Base-by-base conservation (phyloP, 768 basidiomycete genomes). In the Mrakia frigida region DNA sequence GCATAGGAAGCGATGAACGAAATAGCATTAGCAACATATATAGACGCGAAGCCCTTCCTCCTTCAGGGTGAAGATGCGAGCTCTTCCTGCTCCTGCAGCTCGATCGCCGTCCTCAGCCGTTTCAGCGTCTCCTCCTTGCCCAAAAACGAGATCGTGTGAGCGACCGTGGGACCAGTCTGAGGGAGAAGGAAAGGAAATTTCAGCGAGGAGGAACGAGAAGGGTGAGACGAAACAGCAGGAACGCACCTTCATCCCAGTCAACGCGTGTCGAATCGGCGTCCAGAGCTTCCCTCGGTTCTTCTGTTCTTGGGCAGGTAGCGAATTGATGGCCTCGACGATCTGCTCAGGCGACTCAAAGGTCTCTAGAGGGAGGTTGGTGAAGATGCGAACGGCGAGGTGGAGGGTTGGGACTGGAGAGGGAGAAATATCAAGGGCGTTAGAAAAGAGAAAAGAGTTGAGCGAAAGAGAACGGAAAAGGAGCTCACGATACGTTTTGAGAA, bases 181-280 rank as follows among this genome's bases (percentile, higher is more conserved):
- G 46, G 11, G 18, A 50, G 23, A 13, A 7, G 23, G 56, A 28
- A 28, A 10, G 56, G n/a, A 2, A 25, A 56, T 14, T 18, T 4
- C 16, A 14, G 3, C 2, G 16, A 6, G 3, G 46, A 50, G 0
- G n/a, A 46, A n/a, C 23, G 23, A 35, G 46, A 50, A 31, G 21
- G 3, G 33, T 14, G 21, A 53, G 61, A 53, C 2, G 63, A 52
- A 35, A 23, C n/a, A 35, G 28, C 31, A 43, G 10, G 13, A 43
- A 25, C 50, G 16, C 74, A 91, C 94, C 88, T 92, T 93, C 85
- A 89, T 88, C 2, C 90, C 94, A 0, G 91, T 94, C 79, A 97
- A 81, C 4, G 90, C 91, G 81, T 92, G 88, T 72, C 95, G 84
- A 70, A 96, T 82, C 0, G 88, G 87, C 1, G 87, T 90, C 89